phyloP scores from a whole-genome alignment of 78 protist genomes.

The Salpingoeca rosetta region DNA sequence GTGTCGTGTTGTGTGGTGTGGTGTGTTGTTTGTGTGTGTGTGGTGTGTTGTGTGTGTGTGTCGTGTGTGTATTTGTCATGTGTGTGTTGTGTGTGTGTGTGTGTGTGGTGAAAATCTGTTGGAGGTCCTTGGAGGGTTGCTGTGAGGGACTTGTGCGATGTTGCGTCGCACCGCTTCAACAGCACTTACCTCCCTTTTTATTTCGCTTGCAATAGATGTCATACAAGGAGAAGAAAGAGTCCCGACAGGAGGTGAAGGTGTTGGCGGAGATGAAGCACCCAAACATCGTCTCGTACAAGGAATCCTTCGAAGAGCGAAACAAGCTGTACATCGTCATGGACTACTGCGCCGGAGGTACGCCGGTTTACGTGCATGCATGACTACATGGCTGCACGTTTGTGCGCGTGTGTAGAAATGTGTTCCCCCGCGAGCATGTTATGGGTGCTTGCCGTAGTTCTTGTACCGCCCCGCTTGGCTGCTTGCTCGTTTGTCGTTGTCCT shows the following conservation, averaged over 20 bases:
- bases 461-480: neutral
- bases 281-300: slow-evolving; percentile 62
- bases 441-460: too few species aligned
- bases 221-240: slow-evolving; percentile 37
- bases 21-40: too few species aligned
- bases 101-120: too few species aligned
- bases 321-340: slow-evolving; percentile 78
- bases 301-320: slow-evolving; percentile 53
- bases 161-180: too few species aligned
- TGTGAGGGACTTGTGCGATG: too few species aligned
- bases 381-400: neutral
- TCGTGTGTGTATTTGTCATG: too few species aligned
- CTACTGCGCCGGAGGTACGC: slow-evolving; percentile 58
- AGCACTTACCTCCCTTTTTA: neutral
- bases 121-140: too few species aligned
- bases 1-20: too few species aligned
- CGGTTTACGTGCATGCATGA: neutral
- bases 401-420: neutral
- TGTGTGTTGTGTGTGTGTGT: too few species aligned
- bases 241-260: slow-evolving; percentile 51
- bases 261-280: slow-evolving; percentile 53
- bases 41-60: too few species aligned
- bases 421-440: neutral
- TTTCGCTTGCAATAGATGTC: neutral
- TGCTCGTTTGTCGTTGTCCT: too few species aligned